Evolutionary conservation across 495 filamentous ascomycete genomes (phyloP).

Genomic region (Achaetomiella virescens): DNA sequence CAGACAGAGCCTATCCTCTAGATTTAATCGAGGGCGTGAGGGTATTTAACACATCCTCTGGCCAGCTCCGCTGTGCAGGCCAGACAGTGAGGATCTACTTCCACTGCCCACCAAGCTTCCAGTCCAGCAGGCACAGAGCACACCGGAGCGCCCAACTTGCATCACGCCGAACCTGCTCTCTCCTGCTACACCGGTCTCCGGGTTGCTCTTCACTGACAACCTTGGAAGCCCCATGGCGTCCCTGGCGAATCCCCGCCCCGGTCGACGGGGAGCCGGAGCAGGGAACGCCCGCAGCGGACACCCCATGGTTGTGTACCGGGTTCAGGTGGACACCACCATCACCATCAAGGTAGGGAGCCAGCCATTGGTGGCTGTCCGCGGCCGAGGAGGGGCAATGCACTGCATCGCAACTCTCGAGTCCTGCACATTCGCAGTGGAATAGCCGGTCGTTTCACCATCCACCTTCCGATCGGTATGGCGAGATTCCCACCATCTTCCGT

Average conservation of each 20-base stretch:
- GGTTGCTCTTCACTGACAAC: not conserved
- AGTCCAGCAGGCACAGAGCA: too few relatives aligned
- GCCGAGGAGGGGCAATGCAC: too few relatives aligned
- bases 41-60: too few relatives aligned
- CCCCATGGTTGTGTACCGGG: not conserved
- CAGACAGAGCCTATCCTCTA: too few relatives aligned
- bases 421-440: not conserved
- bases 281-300: not conserved
- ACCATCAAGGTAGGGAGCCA: not conserved
- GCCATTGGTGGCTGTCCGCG: not conserved
- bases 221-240: not conserved
- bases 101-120: too few relatives aligned
- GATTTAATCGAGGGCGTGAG: too few relatives aligned
- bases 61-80: too few relatives aligned
- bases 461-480: not conserved
- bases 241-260: not conserved
- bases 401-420: not conserved
- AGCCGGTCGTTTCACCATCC: not conserved
- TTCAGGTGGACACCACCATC: not conserved
- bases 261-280: constrained; percentile 5
- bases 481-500: not conserved
- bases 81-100: too few relatives aligned
- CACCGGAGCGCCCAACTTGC: too few relatives aligned
- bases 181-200: not conserved
- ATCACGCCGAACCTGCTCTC: too few relatives aligned